These are phyloP conservation scores for Wickerhamiella nectarea DNA, from an alignment of 805 yeast species.

Conservation along the genomic window DNA sequence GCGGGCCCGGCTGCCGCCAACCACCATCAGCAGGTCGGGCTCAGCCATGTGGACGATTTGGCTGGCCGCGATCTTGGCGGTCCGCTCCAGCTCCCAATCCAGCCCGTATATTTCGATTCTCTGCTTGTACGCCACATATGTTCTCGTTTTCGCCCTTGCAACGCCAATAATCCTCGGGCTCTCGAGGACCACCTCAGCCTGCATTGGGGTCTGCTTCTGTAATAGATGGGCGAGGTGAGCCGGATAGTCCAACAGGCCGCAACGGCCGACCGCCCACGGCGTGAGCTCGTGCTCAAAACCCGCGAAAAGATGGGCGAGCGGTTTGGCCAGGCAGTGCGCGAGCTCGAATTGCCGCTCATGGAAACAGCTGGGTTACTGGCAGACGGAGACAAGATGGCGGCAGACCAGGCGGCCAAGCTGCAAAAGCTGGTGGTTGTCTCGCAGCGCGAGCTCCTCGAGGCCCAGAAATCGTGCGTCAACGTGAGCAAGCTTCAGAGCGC, in stretches of 20 bases:
- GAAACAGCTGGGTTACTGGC: not conserved
- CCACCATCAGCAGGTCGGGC: constrained; percentile 1
- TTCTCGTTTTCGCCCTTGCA: not conserved
- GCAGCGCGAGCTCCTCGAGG: not conserved
- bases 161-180: constrained; percentile 1
- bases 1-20: not conserved
- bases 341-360: constrained; percentile 4
- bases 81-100: constrained; percentile 2
- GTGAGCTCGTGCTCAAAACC: constrained; percentile 1
- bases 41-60: not conserved
- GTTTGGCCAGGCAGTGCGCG: constrained; percentile 1
- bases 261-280: constrained; percentile 2
- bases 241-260: constrained; percentile 6
- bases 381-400: not conserved
- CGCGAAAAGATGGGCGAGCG: not conserved
- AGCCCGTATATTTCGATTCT: not conserved
- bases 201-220: constrained; percentile 2
- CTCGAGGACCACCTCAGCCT: constrained; percentile 2
- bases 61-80: not conserved
- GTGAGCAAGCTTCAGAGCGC: constrained; percentile 1
- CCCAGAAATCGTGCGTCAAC: not conserved
- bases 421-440: not conserved
- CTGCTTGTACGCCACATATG: not conserved
- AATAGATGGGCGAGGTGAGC: constrained; percentile 6
- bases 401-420: not conserved